Evolutionary conservation across 1,139 yeast species (phyloP).

Genomic region (Candida glucosophila): DNA sequence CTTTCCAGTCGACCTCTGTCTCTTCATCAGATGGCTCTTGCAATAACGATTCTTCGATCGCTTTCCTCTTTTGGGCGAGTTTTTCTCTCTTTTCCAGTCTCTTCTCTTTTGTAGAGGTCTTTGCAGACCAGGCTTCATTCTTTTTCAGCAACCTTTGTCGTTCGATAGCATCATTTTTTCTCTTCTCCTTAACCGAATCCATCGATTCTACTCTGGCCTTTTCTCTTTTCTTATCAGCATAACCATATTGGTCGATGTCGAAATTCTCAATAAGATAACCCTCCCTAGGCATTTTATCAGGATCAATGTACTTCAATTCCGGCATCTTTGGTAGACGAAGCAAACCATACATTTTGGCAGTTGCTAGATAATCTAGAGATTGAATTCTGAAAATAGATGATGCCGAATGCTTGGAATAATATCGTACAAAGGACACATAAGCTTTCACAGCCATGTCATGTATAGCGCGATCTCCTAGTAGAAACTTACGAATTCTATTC

Average conservation of each 20-base stretch:
- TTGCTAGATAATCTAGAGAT: conserved; percentile 59
- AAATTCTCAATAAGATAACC: conserved; percentile 67
- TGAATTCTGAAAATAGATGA: conserved; percentile 77
- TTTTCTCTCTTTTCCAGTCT: conserved; percentile 58
- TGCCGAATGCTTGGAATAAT: conserved; percentile 87
- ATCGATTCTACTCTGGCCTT: conserved; percentile 50
- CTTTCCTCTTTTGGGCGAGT: conserved; percentile 55
- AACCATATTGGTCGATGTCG: conserved; percentile 60
- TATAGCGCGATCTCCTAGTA: conserved; percentile 63
- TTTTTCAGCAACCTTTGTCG: conserved; percentile 42
- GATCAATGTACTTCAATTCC: conserved; percentile 52
- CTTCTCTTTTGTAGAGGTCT: conserved; percentile 52
- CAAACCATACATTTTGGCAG: conserved; percentile 74
- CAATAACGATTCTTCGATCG: conserved; percentile 48
- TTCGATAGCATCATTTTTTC: conserved; percentile 37
- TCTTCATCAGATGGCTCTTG: conserved; percentile 44
- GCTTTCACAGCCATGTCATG: conserved; percentile 76
- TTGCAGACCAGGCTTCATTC: conserved; percentile 77
- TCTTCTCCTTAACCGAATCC: conserved; percentile 35
- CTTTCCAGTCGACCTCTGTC: conserved; percentile 79
- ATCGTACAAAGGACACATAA: conserved; percentile 75
- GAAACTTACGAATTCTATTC: conserved; percentile 42
- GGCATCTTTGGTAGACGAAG: conserved; percentile 92
- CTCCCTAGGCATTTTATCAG: conserved; percentile 41
- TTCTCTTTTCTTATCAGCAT: conserved; percentile 60